Conservation (phyloP, 2,329 filamentous ascomycete genomes). For the Sclerotinia minor region DNA sequence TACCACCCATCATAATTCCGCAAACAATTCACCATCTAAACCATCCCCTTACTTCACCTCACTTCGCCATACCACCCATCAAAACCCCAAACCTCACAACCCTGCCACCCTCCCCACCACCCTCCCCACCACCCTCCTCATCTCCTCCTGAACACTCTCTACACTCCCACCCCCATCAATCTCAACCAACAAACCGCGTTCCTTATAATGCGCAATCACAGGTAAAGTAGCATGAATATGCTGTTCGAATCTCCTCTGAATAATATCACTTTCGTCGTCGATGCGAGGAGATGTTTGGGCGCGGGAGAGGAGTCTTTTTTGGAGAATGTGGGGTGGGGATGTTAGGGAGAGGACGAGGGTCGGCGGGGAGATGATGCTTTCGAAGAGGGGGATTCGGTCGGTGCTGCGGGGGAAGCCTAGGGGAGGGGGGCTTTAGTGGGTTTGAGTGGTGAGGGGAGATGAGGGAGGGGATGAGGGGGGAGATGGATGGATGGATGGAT, state of each 20-base stretch:
- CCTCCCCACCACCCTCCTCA: neutral
- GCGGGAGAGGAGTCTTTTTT: neutral
- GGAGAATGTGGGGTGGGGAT: neutral
- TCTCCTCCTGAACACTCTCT: neutral
- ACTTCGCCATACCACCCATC: too few species aligned
- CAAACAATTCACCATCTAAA: neutral
- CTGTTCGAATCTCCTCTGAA: slow-evolving; percentile 1
- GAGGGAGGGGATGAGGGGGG: too few species aligned
- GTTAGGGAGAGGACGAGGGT: neutral
- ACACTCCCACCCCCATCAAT: slow-evolving; percentile 13
- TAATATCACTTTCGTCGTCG: neutral
- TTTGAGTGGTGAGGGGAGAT: too few species aligned
- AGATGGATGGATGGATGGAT: too few species aligned
- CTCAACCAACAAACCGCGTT: neutral
- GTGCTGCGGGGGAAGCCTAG: slow-evolving; percentile 11
- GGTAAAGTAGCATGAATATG: neutral
- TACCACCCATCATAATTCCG: neutral
- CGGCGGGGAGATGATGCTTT: neutral
- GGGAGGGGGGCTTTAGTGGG: too few species aligned
- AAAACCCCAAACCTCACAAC: too few species aligned
- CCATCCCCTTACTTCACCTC: too few species aligned
- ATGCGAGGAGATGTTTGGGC: neutral
- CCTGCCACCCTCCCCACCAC: too few species aligned
- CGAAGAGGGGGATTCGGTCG: neutral
- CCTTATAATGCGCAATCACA: slow-evolving; percentile 9